Conservation (phyloP, 208 protist genomes). For the Angomonas ambiguus region DNA sequence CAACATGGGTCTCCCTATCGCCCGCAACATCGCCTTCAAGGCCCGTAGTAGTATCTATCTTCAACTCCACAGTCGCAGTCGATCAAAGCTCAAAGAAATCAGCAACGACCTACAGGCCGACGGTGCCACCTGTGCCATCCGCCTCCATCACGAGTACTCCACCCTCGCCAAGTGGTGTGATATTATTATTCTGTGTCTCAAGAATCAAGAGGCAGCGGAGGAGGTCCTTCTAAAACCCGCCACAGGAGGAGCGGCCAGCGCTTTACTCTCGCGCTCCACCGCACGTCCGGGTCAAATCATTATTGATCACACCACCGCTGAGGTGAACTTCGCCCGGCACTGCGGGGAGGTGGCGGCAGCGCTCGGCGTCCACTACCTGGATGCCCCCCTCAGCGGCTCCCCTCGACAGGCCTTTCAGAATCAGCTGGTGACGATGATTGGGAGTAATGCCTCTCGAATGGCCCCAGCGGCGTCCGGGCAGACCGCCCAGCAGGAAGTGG, state of each 20-base stretch:
- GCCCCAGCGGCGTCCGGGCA: background rate
- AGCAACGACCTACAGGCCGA: constrained; percentile 78
- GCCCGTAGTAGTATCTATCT: constrained; percentile 81
- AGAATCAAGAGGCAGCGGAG: constrained; percentile 40
- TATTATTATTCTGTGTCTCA: constrained; percentile 60
- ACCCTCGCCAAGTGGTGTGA: constrained; percentile 89
- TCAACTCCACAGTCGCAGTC: constrained; percentile 74
- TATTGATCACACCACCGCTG: constrained; percentile 87
- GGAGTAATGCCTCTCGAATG: constrained; percentile 29
- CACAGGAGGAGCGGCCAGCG: constrained; percentile 29
- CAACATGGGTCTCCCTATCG: constrained; percentile 84
- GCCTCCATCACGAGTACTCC: constrained; percentile 71
- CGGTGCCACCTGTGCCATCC: constrained; percentile 81
- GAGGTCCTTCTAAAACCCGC: constrained; percentile 46
- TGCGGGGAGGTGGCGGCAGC: constrained; percentile 51
- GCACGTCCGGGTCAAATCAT: constrained; percentile 81
- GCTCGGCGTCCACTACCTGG: constrained; percentile 76
- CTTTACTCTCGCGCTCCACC: constrained; percentile 43
- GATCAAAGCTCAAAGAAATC: constrained; percentile 55
- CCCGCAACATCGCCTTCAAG: constrained; percentile 85
- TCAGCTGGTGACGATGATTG: constrained; percentile 83
- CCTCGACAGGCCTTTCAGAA: constrained; percentile 75
- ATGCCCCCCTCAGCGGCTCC: constrained; percentile 83
- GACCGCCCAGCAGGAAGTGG: constrained; percentile 28
- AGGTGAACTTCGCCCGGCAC: constrained; percentile 64